These are phyloP conservation scores for Aspergillus sclerotiicarbonarius DNA, from an alignment of 495 filamentous ascomycete genomes.

Conservation along the genomic window DNA sequence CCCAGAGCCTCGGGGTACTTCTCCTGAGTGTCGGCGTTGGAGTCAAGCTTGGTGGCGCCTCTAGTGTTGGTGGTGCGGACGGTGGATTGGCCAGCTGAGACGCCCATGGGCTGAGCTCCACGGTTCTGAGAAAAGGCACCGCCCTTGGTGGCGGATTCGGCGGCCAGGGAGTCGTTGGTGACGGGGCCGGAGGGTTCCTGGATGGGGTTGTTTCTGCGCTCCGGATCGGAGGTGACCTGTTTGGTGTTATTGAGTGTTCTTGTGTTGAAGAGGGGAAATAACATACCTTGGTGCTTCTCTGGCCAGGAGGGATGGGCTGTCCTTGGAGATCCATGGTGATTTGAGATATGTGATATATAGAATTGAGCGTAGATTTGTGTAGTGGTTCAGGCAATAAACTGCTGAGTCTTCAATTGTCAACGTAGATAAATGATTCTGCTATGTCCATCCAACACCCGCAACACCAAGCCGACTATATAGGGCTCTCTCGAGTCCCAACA, in stretches of 20 bases:
- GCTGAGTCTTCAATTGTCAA: no score
- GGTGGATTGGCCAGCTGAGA: constrained; percentile 48
- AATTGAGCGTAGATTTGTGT: neutral
- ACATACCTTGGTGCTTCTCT: constrained; percentile 44
- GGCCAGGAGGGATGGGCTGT: constrained; percentile 36
- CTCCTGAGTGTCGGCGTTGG: constrained; percentile 41
- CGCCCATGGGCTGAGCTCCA: constrained; percentile 45
- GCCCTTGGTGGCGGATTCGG: constrained; percentile 52
- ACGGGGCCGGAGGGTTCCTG: constrained; percentile 56
- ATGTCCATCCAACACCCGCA: neutral
- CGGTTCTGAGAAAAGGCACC: constrained; percentile 55
- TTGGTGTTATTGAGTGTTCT: neutral
- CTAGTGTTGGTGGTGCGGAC: constrained; percentile 58
- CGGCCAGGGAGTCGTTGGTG: constrained; percentile 63
- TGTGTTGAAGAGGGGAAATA: neutral
- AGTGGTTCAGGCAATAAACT: neutral
- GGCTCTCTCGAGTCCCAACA: constrained; percentile 1
- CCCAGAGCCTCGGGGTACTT: constrained; percentile 50
- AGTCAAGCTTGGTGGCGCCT: constrained; percentile 48
- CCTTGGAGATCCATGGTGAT: constrained; percentile 49
- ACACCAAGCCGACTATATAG: constrained; percentile 25
- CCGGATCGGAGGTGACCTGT: constrained; percentile 50
- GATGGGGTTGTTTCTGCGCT: constrained; percentile 39
- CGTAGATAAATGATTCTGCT: neutral
- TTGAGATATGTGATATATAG: constrained; percentile 1